Evolutionary conservation across 2,329 filamentous ascomycete species (phyloP).

Genomic region (Byssoonygena ceratinophila): DNA sequence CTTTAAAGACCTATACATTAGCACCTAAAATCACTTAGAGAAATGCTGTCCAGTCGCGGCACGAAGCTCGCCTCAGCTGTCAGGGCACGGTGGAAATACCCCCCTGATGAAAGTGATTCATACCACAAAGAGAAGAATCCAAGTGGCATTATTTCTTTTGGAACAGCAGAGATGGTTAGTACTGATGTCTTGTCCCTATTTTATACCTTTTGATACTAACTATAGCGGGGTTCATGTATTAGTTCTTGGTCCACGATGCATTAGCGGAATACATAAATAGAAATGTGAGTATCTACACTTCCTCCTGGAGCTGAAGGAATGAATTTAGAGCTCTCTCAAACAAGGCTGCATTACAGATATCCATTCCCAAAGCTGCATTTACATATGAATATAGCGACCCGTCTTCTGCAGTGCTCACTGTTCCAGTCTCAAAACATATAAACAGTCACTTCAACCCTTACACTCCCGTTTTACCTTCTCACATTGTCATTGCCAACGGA

Average conservation of each 20-base stretch:
- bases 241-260: conserved; percentile 32
- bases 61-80: conserved; percentile 20
- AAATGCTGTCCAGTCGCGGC: conserved; percentile 25
- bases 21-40: not conserved
- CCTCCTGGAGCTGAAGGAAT: not conserved
- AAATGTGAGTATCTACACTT: too few species aligned
- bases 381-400: not conserved
- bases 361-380: conserved; percentile 2
- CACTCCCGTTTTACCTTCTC: conserved; percentile 25
- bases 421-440: conserved; percentile 34
- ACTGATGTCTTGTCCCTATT: too few species aligned
- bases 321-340: not conserved
- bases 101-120: conserved; percentile 15
- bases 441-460: conserved; percentile 34
- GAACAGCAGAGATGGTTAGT: conserved; percentile 30
- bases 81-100: conserved; percentile 23
- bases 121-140: conserved; percentile 26
- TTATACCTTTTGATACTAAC: conserved; percentile 1
- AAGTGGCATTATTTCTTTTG: conserved; percentile 28
- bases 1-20: too few species aligned
- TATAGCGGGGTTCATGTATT: too few species aligned
- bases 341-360: not conserved
- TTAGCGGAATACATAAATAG: conserved; percentile 32
- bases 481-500: conserved; percentile 36
- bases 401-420: conserved; percentile 17